A percentile compares a stretch with the other conserved stretches of the same genome.
Evolutionary conservation across 2,329 filamentous ascomycete species (phyloP).

Genomic region (Tolypocladium endophyticum): DNA sequence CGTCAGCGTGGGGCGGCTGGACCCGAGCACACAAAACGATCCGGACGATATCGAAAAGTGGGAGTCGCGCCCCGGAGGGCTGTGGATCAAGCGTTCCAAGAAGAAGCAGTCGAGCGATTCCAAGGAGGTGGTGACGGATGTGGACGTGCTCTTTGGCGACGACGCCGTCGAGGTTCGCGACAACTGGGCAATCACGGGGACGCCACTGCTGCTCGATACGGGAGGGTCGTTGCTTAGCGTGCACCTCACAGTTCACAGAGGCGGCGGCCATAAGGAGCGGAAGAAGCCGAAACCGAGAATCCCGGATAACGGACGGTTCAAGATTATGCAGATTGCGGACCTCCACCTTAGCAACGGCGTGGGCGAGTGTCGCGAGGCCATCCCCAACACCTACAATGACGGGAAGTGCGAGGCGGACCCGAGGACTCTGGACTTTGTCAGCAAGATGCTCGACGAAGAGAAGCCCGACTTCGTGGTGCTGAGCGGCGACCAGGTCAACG

Average conservation of each 20-base stretch:
- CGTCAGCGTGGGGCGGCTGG: slow-evolving; percentile 60
- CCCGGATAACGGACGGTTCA: slow-evolving; percentile 83
- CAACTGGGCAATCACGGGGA: slow-evolving; percentile 73
- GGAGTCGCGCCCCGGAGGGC: slow-evolving; percentile 65
- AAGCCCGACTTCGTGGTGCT: slow-evolving; percentile 87
- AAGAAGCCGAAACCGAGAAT: slow-evolving; percentile 68
- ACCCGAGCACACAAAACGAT: slow-evolving; percentile 43
- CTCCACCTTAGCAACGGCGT: slow-evolving; percentile 86
- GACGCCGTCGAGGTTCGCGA: slow-evolving; percentile 84
- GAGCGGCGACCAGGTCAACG: slow-evolving; percentile 91
- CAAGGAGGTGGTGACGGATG: slow-evolving; percentile 61
- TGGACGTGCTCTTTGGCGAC: slow-evolving; percentile 82
- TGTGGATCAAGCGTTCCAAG: slow-evolving; percentile 72
- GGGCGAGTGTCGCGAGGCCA: slow-evolving; percentile 75
- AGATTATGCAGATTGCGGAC: slow-evolving; percentile 95
- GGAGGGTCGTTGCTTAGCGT: slow-evolving; percentile 53
- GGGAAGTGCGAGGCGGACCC: slow-evolving; percentile 85
- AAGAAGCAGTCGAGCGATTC: slow-evolving; percentile 67
- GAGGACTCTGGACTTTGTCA: slow-evolving; percentile 81
- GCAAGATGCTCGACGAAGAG: slow-evolving; percentile 76
- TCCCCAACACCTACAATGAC: slow-evolving; percentile 61
- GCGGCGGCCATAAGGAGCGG: slow-evolving; percentile 51
- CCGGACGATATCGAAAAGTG: slow-evolving; percentile 54
- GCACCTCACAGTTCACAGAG: slow-evolving; percentile 69
- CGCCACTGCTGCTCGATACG: slow-evolving; percentile 59